Base-by-base conservation (phyloP, 2,329 filamentous ascomycete genomes). In the Cordyceps farinosa region DNA sequence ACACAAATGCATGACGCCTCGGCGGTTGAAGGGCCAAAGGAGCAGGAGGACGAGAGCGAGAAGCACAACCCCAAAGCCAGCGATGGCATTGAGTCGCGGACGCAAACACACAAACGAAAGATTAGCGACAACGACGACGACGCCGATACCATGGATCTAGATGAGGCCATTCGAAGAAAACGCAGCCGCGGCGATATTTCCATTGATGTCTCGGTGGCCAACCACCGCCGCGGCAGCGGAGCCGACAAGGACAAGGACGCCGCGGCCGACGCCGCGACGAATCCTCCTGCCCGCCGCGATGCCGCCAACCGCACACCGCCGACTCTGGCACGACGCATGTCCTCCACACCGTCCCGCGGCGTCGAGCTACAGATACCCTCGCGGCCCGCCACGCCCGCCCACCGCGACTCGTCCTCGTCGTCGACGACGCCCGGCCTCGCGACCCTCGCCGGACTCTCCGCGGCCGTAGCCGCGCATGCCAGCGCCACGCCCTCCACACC, bases 281-380 rank as follows among this genome's bases (percentile, higher is more conserved):
- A 53, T 5, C 13, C 22, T 9, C 60, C 52, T 17, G 22, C 52
- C 38, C 65, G 68, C 34, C 42, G 67, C 66, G 65, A 66, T 40
- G 38, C 38, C 67, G 58, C 71, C 69, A 68, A 72, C 65, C 56
- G 68, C 64, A 78, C 77, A n/a, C 79, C 82, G 10, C 79, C 81
- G 7, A 71, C 74, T 3, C 68, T 81, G 54, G 70, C 72, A 17
- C 79, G 83, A 30, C 79, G 80, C 54, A 77, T 79, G 2, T 86
- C 84, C 1, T 76, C 77, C 11, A 83, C 83, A 5, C 84, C 82
- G 0, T 78, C 77, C 0, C 79, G 84, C 40, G 85, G 83, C 64
- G 76, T 86, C 56, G 85, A 87, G 73, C 80, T 88, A 44, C 80
- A 84, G 68, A 88, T 89, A 53, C 85, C 86, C 13, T 88, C 86